Evolutionary conservation across 306 rosid genomes (phyloP), one percentile per base, ranked within the genome.

Genomic region (Quercus glauca): DNA sequence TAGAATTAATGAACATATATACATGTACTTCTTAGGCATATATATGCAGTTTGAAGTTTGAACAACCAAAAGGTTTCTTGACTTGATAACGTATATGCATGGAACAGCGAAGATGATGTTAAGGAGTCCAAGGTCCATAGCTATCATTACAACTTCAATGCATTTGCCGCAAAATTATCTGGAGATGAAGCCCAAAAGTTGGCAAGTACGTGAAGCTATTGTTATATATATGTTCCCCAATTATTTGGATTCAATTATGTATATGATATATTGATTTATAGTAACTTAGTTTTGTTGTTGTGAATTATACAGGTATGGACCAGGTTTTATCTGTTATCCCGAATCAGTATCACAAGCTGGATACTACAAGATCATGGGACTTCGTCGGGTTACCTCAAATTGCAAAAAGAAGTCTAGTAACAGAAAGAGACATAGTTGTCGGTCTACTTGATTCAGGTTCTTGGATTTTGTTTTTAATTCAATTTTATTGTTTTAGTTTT

Each of bases 351-450:
- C 92, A 87, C 9, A 83, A 95, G 86, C 86, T 92, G 11, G 98
- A 92, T 82, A 91, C 99, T 33, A 95, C 99, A 69, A 86, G 86
- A 86, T 92, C 99, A 28, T 95, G 97, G 97, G 91, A 91, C 83
- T 95, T 92, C 79, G 76, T 92, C 17, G 98, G 97, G 1, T 84
- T 95, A 45, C 90, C 97, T 85, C 58, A 82, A 52, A 89, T 82
- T 57, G 91, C 94, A 49, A 87, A 71, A 73, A 88, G 98, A 88
- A 86, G 78, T 58, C 67, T 83, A 68, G 70, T 73, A 51, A 37
- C 25, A 6, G 99, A 95, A 65, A 79, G 89, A 15, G 76, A 90
- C 59, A 84, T 89, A 41, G 31, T 92, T 72, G 97, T 95, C 28
- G 99, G 84, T 69, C 74, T 95, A 75, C 59, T 95, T 69, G 99